Evolutionary conservation across 352 stramenopile genomes (phyloP), one percentile per base, ranked within the genome.

Genomic region (Phytophthora pluvialis): DNA sequence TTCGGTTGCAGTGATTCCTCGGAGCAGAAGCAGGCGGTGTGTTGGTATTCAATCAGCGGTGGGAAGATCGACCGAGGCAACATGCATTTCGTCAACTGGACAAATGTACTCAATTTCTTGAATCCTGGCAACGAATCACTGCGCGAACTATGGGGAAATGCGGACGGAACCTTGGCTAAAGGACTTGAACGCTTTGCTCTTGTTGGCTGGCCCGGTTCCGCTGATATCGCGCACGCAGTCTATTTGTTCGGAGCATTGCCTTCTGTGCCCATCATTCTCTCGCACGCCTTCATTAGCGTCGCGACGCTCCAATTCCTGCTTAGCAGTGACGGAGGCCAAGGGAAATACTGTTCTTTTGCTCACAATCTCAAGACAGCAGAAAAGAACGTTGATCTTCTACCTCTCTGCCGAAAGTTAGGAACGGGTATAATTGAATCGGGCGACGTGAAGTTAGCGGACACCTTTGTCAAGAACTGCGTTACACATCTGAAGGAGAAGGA

Each of bases 391-490:
- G 26, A 18, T 9, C 4, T 21, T 12, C 46, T 53, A 3, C 12
- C 32, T 1, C 11, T 53, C 7, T 59, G 46, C n/a, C n/a, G 36
- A 43, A 64, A 64, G 11, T 26, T 64, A 9, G 52, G 46, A 5
- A 44, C 52, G n/a, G 57, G 18, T 16, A 38, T 64, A 8, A 26
- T 29, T 16, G 38, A 42, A 8, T 48, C 28, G 13, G 39, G 43
- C 15, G 57, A 59, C 32, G 36, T 35, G 28, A 36, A 26, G 6
- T 15, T 64, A n/a, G 29, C 54, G 11, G n/a, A 50, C 6, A 13
- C 43, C 2, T 64, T 64, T 33, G 31, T 64, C 26, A 48, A 44
- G 38, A 59, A 45, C 31, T 58, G 26, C n/a, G 52, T 50, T 29
- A 4, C 21, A 29, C 45, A 33, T 12, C 38, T 59, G 10, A 31